These are phyloP conservation scores for Fragaria vesca DNA, from an alignment of 306 rosid species.

Conservation along the genomic window DNA sequence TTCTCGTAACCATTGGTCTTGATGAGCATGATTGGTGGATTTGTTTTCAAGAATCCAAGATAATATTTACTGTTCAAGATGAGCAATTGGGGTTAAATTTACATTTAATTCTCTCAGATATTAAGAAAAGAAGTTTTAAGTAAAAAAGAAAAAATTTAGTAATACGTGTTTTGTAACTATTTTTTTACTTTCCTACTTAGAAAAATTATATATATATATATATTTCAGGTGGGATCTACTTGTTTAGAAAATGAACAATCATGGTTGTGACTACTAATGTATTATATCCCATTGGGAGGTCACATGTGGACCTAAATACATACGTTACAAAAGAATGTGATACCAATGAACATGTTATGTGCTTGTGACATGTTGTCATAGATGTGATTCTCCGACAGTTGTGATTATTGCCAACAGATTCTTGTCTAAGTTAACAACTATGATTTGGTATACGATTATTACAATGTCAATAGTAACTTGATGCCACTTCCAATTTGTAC, in stretches of 20 bases:
- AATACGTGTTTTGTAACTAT: too few relatives aligned
- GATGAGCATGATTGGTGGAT: neutral
- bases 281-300: neutral
- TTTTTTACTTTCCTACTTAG: too few relatives aligned
- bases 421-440: neutral
- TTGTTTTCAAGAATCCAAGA: neutral
- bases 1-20: neutral
- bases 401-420: slow-evolving; percentile 8
- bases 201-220: neutral
- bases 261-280: neutral
- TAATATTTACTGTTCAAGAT: too few relatives aligned
- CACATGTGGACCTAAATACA: slow-evolving; percentile 8
- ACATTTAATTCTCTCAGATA: neutral
- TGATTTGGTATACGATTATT: neutral
- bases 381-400: slow-evolving; percentile 11
- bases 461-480: neutral
- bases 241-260: neutral
- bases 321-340: slow-evolving; percentile 10
- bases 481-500: neutral
- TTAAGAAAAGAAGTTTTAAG: too few relatives aligned
- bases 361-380: slow-evolving; percentile 9
- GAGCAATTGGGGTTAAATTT: too few relatives aligned
- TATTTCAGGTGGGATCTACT: slow-evolving; percentile 5
- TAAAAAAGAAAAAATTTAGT: too few relatives aligned
- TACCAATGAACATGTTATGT: slow-evolving; percentile 5